These are phyloP conservation scores for Ceratobasidium sp. DNA, from an alignment of 1,284 basidiomycete species.

Conservation along the genomic window DNA sequence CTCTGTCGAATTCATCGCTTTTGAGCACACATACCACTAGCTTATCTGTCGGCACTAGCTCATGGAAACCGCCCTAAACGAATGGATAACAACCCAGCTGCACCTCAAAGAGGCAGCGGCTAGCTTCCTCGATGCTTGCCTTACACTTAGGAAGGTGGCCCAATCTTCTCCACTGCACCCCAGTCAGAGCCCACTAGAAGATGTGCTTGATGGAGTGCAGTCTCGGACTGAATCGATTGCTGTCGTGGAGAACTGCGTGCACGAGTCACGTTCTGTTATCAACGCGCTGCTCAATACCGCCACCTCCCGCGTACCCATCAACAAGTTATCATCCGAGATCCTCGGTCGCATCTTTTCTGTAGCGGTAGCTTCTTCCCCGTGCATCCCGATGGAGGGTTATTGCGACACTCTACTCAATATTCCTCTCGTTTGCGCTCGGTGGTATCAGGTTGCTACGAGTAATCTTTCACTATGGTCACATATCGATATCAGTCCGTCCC, in stretches of 20 bases:
- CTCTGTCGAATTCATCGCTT: too few species aligned
- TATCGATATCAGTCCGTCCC: neutral
- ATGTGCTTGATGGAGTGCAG: neutral
- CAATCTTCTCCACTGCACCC: too few species aligned
- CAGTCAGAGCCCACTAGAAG: neutral
- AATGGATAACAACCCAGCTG: neutral
- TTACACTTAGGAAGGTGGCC: neutral
- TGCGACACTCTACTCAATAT: neutral
- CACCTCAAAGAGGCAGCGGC: neutral
- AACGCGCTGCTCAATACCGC: neutral
- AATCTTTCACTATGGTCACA: neutral
- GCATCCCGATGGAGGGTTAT: neutral
- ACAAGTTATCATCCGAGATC: neutral
- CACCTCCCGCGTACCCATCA: neutral
- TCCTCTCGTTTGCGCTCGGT: neutral
- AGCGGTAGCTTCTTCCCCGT: neutral
- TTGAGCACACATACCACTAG: too few species aligned
- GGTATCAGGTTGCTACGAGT: neutral
- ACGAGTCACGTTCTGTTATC: neutral
- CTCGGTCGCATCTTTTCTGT: slow-evolving; percentile 2
- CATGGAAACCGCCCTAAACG: too few species aligned
- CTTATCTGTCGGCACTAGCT: too few species aligned
- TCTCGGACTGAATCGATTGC: neutral
- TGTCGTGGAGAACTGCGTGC: neutral
- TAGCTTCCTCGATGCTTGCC: neutral